phyloP scores from a whole-genome alignment of 1,284 basidiomycete genomes.

The Sanghuangporus weigelae region DNA sequence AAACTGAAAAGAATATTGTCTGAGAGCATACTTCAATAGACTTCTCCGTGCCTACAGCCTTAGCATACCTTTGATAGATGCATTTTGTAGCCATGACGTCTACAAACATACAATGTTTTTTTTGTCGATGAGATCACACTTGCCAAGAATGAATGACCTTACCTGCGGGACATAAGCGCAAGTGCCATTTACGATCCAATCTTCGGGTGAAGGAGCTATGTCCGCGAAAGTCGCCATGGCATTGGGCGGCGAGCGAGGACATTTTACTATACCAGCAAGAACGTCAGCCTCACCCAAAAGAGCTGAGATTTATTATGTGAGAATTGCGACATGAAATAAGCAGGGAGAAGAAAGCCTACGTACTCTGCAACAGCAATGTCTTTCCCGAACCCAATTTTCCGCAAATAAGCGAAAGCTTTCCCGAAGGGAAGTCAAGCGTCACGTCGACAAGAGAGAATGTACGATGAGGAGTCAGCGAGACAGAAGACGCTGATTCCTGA shows the following conservation, averaged over 20 bases:
- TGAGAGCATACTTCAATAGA: constrained; percentile 22
- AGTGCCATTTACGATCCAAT: constrained; percentile 74
- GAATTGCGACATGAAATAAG: not conserved
- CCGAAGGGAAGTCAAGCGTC: constrained; percentile 70
- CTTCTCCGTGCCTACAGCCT: not conserved
- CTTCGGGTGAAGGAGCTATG: constrained; percentile 38
- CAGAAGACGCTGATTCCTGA: constrained; percentile 47
- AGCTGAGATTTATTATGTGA: constrained; percentile 34
- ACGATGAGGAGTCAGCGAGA: constrained; percentile 63
- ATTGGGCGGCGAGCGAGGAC: constrained; percentile 81
- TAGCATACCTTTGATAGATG: constrained; percentile 72
- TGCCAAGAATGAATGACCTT: constrained; percentile 10
- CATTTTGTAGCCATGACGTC: constrained; percentile 84
- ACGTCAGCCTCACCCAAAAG: constrained; percentile 88
- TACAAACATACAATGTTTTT: constrained; percentile 21
- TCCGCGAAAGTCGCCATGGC: constrained; percentile 56
- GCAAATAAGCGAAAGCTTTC: constrained; percentile 76
- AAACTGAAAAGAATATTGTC: constrained; percentile 92
- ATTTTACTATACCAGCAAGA: constrained; percentile 71
- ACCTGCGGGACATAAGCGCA: constrained; percentile 92
- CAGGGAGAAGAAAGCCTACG: constrained; percentile 16
- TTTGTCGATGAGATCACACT: too few relatives aligned
- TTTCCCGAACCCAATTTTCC: constrained; percentile 82
- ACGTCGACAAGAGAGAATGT: constrained; percentile 80
- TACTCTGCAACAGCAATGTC: constrained; percentile 70